These are phyloP conservation scores for Cantharellus anzutake DNA, from an alignment of 768 basidiomycete genomes.

Conservation along the genomic window DNA sequence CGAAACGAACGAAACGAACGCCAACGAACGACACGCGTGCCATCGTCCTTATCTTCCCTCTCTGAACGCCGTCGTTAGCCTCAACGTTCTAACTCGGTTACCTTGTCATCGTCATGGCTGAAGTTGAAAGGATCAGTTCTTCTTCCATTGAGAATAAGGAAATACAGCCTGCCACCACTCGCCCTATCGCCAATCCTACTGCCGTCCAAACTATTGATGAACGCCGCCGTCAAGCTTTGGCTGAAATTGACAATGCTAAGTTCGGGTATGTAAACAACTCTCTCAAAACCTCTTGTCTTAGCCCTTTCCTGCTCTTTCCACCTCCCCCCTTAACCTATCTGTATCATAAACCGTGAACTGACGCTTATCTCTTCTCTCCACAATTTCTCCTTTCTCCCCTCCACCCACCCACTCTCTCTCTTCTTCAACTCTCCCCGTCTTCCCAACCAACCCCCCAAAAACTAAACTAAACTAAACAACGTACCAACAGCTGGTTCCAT, in stretches of 20 bases:
- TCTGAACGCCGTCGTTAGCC: not conserved
- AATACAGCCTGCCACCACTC: not conserved
- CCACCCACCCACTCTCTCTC: not conserved
- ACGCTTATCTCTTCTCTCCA: not conserved
- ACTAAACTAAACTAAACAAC: not conserved
- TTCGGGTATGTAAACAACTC: conserved; percentile 40
- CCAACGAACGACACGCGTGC: not conserved
- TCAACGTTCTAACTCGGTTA: not conserved
- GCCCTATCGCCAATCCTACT: not conserved
- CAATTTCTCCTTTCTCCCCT: not conserved
- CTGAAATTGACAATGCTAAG: conserved; percentile 70
- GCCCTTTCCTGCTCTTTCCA: too few relatives aligned
- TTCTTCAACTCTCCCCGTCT: not conserved
- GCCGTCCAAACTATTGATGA: conserved; percentile 12
- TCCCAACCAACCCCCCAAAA: not conserved
- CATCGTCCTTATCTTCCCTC: not conserved
- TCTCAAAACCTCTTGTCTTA: not conserved
- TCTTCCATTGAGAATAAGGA: not conserved
- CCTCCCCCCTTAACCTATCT: too few relatives aligned
- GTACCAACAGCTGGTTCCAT: conserved; percentile 51
- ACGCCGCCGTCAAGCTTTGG: conserved; percentile 59
- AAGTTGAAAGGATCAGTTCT: not conserved
- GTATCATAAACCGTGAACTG: too few relatives aligned
- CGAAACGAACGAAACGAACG: not conserved
- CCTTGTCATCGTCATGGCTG: not conserved